Base-by-base conservation (phyloP, 257 asterid species). In the Gardenia jasminoides region DNA sequence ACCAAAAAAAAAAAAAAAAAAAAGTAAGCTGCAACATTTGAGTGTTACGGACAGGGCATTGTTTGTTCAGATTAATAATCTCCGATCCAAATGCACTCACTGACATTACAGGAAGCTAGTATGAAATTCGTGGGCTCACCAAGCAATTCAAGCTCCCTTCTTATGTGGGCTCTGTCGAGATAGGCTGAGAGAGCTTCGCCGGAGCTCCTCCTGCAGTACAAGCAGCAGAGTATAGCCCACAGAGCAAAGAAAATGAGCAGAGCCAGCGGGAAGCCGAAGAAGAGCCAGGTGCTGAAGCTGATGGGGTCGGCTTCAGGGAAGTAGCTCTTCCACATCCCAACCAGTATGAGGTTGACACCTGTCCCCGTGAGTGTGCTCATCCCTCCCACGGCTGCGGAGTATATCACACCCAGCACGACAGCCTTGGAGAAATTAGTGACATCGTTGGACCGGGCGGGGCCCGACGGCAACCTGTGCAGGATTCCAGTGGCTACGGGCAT, bases 401-500 rank as follows among this genome's bases (percentile, higher is more conserved):
- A 94, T 46, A 76, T 91, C 0, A 93, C 99, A 4, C 99, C 99
- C 0, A 94, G 82, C 10, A 91, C 94, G 74, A 94, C 97, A 10
- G 99, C 98, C 78, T 90, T 93, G 86, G 95, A 88, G 83, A 91
- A 94, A 0, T 89, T 90, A 54, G 88, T 30, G 1, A 92, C 91
- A 0, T 85, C 85, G 0, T 44, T 61, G 4, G 94, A 66, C 13
- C 70, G 88, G 0, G 41, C 17, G 84, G 91, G 85, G 2, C 87
- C 92, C 69, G 92, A 13, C 16, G 94, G 96, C 46, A 94, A 26
- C 58, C 88, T 71, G 22, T 91, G 98, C 50, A 94, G 19, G 17
- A 94, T 90, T 12, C 98, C 99, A 4, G 97, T 94, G 1, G 98
- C 99, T 9, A 92, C 99, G 0, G 99, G 98, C 95, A 93, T 92